A percentile compares a stretch with the other conserved stretches of the same genome.
Conservation (phyloP, 257 asterid species). For the Solanum pimpinellifolium region DNA sequence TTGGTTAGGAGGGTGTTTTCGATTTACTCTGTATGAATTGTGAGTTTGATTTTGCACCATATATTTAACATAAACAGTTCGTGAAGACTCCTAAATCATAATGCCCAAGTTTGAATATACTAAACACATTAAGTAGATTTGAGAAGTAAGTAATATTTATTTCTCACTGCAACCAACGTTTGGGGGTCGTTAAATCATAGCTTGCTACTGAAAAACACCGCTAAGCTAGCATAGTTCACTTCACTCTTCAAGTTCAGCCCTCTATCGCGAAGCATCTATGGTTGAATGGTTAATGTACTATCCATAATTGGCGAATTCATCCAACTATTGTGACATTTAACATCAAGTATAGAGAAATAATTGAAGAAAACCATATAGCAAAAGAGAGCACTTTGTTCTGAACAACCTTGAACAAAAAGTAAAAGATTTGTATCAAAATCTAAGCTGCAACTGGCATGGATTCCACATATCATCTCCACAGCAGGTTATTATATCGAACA, state of each 20-base stretch:
- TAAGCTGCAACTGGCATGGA: background rate
- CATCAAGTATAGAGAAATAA: background rate
- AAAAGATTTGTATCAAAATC: background rate
- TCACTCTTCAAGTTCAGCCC: background rate
- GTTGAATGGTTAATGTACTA: background rate
- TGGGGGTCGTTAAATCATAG: background rate
- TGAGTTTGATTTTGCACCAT: background rate
- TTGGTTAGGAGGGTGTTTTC: background rate
- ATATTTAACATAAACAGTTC: background rate
- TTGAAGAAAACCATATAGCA: background rate
- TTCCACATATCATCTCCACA: background rate
- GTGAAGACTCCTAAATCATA: background rate
- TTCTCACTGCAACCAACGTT: background rate
- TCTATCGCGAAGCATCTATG: background rate
- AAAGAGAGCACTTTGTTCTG: background rate
- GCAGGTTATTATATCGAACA: slow-evolving; percentile 45
- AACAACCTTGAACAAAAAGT: background rate
- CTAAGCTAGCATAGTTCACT: background rate
- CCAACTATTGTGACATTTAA: background rate
- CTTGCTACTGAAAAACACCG: background rate
- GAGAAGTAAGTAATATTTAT: background rate
- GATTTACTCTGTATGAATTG: background rate
- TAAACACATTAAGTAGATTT: background rate
- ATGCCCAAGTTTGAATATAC: background rate
- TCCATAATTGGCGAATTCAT: background rate